Evolutionary conservation across 257 asterid genomes (phyloP), one percentile per base, ranked within the genome.

Genomic region (Voacanga thouarsii): DNA sequence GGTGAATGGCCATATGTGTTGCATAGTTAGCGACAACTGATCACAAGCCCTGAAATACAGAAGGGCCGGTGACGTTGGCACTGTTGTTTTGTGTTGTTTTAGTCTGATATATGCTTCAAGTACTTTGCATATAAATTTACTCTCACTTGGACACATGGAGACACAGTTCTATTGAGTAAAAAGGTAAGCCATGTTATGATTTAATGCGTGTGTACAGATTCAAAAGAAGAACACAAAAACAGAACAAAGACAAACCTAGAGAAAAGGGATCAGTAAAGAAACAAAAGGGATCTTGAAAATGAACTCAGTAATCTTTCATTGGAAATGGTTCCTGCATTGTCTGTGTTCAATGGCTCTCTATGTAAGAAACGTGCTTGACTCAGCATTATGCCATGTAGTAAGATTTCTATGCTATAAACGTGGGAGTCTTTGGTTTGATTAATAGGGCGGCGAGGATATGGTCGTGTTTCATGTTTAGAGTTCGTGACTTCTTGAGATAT

Each of bases 301-400:
- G 82, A 81, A 72, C 21, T 72, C 64, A 0, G 8, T 57, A 0
- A 37, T 68, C 68, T 78, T 80, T 39, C 79, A 56, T 65, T 41
- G 67, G 83, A 71, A 61, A 74, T 70, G 81, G 41, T 76, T 80
- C 80, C 68, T 68, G 74, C 53, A 82, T 78, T 78, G 59, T 67
- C 81, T 63, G 50, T 75, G 71, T 74, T 76, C 73, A 70, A 77
- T 79, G 85, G 81, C 70, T 76, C 79, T 76, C 39, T 74, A 65
- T 55, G 64, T 75, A 51, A 75, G 86, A 83, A 83, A 84, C 89
- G 89, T 88, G 85, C 69, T 79, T 79, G 87, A 79, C 75, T 55
- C 30, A 19, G 5, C 61, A 55, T 55, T 55, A 55, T 7, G 11
- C 3, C 77, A 57, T 71, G 57, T 24, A 1, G 30, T 33, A 47